These are phyloP conservation scores for Simmondsia chinensis DNA, from an alignment of 148 eudicot genomes.

Conservation along the genomic window DNA sequence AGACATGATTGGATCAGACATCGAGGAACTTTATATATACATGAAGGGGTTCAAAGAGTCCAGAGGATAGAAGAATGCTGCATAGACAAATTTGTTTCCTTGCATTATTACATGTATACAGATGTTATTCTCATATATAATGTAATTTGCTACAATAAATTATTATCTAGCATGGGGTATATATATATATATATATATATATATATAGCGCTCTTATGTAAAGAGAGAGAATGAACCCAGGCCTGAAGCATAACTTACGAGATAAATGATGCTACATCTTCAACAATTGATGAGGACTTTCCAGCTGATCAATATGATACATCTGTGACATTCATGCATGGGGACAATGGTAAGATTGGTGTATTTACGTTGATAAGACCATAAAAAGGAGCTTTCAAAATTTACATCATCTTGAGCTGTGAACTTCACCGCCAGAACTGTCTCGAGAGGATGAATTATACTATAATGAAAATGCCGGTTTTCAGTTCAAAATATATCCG, in stretches of 20 bases:
- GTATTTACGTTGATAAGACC: not conserved
- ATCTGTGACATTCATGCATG: slow-evolving; percentile 10
- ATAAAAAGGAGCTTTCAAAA: slow-evolving; percentile 4
- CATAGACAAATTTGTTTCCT: not conserved
- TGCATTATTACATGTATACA: slow-evolving; percentile 1
- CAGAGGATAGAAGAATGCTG: too few species aligned
- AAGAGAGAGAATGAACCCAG: slow-evolving; percentile 14
- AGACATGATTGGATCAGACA: too few species aligned
- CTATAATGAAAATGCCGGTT: slow-evolving; percentile 20
- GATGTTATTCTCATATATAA: not conserved
- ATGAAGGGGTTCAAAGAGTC: slow-evolving; percentile 1
- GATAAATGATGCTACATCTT: too few species aligned
- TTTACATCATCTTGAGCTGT: slow-evolving; percentile 19
- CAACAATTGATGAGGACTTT: too few species aligned
- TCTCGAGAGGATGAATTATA: slow-evolving; percentile 16
- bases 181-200: slow-evolving; percentile 6
- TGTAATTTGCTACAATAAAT: slow-evolving; percentile 11
- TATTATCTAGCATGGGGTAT: slow-evolving; percentile 12
- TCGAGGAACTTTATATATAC: slow-evolving; percentile 3
- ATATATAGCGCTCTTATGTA: slow-evolving; percentile 8
- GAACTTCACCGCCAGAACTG: slow-evolving; percentile 31
- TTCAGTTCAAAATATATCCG: slow-evolving; percentile 24
- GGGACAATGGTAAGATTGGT: not conserved
- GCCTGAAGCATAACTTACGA: too few species aligned
- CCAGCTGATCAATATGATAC: too few species aligned